Conservation (phyloP, 2,329 filamentous ascomycete genomes). For the Phialocephala sp. region DNA sequence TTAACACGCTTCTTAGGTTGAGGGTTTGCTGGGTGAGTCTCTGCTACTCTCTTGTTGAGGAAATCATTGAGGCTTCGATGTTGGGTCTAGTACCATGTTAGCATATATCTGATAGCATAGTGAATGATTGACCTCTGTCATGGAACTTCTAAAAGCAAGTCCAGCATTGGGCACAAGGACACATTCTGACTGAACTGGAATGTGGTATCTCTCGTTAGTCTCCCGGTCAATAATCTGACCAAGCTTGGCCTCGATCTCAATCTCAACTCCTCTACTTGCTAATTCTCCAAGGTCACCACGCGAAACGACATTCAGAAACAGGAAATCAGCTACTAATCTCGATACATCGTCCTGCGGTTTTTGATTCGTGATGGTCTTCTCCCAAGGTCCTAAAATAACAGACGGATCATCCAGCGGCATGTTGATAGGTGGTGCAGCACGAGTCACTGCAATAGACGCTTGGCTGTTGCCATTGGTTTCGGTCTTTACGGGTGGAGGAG, state of each 20-base stretch:
- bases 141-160: conserved; percentile 81
- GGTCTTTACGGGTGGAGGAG: conserved; percentile 24
- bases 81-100: conserved; percentile 61
- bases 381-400: conserved; percentile 60
- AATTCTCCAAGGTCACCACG: conserved; percentile 71
- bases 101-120: conserved; percentile 6
- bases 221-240: conserved; percentile 79
- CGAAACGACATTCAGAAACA: conserved; percentile 73
- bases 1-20: conserved; percentile 55
- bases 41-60: conserved; percentile 71
- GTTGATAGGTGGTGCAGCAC: conserved; percentile 19
- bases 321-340: conserved; percentile 79
- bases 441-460: conserved; percentile 22
- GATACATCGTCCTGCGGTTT: conserved; percentile 77
- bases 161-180: conserved; percentile 66
- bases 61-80: conserved; percentile 85
- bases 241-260: conserved; percentile 95
- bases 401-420: conserved; percentile 28
- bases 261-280: conserved; percentile 67
- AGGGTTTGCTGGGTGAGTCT: conserved; percentile 61
- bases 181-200: conserved; percentile 73
- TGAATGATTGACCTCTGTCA: conserved; percentile 76
- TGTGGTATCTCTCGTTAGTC: conserved; percentile 69
- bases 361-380: conserved; percentile 70
- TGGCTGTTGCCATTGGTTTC: conserved; percentile 39